Evolutionary conservation across 306 rosid species (phyloP), one percentile per base, ranked within the genome.

Genomic region (Cicer arietinum): DNA sequence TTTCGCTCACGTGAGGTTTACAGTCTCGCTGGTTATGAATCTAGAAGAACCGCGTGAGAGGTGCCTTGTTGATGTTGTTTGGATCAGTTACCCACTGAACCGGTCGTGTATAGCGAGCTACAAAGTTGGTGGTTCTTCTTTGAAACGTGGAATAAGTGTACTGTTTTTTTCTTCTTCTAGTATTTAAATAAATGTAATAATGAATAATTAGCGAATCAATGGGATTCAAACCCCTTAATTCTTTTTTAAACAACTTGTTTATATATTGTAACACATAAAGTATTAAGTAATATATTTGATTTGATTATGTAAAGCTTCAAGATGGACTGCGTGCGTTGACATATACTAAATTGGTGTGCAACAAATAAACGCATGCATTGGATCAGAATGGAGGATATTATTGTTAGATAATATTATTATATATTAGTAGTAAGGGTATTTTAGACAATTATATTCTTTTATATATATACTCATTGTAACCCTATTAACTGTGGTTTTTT

Each of bases 301-400:
- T 52, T 30, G 47, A 10, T 47, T 37, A 11, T 25, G 8, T n/a
- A 22, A 57, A 79, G 68, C 52, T 65, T 65, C 71, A 37, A 79
- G 37, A 73, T 54, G 78, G 74, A 56, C 20, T 73, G 79, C 70
- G 40, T 80, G 79, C 39, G 61, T 71, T 73, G 83, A 79, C 69
- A 45, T 43, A 43, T 16, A 79, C 71, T 61, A 74, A 39, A 61
- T 37, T 74, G 52, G 37, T 66, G 70, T 64, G 52, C 51, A 43
- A 42, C 37, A 62, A 65, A 64, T 17, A 30, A 13, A 60, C 2
- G 45, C 20, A 60, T 60, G 25, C 67, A 54, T 74, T 73, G 44
- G 69, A 54, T 14, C 41, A 52, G 3, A 10, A 40, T 70, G 40
- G 4, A 4, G 50, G 41, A 18, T 56, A 57, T 20, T n/a, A n/a